phyloP scores from a whole-genome alignment of 2,329 filamentous ascomycete species.

The Hypomyces rosellus region DNA sequence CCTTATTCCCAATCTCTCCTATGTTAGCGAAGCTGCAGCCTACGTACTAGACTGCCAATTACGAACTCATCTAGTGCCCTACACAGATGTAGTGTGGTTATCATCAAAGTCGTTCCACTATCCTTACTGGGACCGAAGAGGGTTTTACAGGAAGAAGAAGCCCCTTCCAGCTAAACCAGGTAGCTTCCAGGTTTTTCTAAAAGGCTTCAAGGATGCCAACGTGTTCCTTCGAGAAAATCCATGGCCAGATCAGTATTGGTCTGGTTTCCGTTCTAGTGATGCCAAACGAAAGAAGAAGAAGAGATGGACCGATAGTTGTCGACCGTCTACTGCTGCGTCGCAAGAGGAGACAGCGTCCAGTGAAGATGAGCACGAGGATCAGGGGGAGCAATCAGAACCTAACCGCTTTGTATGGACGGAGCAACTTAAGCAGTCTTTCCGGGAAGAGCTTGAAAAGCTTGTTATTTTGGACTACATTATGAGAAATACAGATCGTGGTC shows the following conservation, averaged over 20 bases:
- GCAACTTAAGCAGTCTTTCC: slow-evolving; percentile 78
- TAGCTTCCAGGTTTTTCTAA: slow-evolving; percentile 95
- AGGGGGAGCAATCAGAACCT: slow-evolving; percentile 37
- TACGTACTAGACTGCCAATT: slow-evolving; percentile 91
- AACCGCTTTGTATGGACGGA: slow-evolving; percentile 81
- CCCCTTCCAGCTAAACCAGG: slow-evolving; percentile 82
- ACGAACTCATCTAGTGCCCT: slow-evolving; percentile 86
- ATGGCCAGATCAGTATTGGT: slow-evolving; percentile 85
- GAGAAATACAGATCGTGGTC: slow-evolving; percentile 92
- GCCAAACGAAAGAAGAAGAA: slow-evolving; percentile 62
- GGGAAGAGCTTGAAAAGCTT: slow-evolving; percentile 92
- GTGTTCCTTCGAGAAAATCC: slow-evolving; percentile 91
- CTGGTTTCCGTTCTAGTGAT: slow-evolving; percentile 62
- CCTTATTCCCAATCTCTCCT: slow-evolving; percentile 94
- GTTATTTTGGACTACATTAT: slow-evolving; percentile 99
- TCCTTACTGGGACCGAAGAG: slow-evolving; percentile 91
- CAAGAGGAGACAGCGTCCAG: slow-evolving; percentile 60
- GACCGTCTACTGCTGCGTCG: slow-evolving; percentile 48
- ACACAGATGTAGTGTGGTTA: slow-evolving; percentile 89
- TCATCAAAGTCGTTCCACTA: slow-evolving; percentile 98
- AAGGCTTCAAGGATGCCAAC: slow-evolving; percentile 95
- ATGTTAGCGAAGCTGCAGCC: slow-evolving; percentile 94
- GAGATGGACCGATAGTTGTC: slow-evolving; percentile 76
- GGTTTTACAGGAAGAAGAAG: slow-evolving; percentile 81
- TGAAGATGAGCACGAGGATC: slow-evolving; percentile 43